phyloP scores from a whole-genome alignment of 495 filamentous ascomycete species.

The Penicillium paradoxum region DNA sequence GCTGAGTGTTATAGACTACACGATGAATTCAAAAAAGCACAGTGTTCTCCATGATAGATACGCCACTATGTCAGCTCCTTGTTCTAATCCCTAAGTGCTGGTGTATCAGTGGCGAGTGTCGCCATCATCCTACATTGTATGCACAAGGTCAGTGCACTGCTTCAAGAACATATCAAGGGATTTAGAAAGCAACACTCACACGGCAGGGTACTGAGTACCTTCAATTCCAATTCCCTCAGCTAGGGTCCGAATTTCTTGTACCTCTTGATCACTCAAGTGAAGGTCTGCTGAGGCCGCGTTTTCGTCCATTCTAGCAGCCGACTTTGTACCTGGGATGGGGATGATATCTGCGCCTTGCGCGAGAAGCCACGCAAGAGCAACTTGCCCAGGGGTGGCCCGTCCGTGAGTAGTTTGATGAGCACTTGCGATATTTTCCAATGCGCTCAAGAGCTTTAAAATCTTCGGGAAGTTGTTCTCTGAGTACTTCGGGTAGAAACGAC shows the following conservation, averaged over 20 bases:
- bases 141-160: too few relatives aligned
- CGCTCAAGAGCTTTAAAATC: conserved; percentile 40
- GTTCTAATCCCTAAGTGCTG: too few relatives aligned
- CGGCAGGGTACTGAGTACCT: conserved; percentile 8
- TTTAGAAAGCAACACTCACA: neutral
- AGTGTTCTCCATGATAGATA: too few relatives aligned
- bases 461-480: conserved; percentile 43
- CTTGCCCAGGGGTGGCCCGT: conserved; percentile 41
- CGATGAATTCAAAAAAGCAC: too few relatives aligned
- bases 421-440: conserved; percentile 38
- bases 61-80: too few relatives aligned
- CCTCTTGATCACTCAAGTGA: conserved; percentile 46
- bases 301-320: conserved; percentile 50
- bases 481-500: conserved; percentile 40
- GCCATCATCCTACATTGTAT: too few relatives aligned
- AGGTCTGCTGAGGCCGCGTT: conserved; percentile 47
- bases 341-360: conserved; percentile 51
- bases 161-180: too few relatives aligned
- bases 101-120: too few relatives aligned
- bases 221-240: neutral
- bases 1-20: too few relatives aligned
- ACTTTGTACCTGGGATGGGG: conserved; percentile 55
- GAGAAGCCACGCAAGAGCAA: conserved; percentile 50
- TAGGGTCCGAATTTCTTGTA: conserved; percentile 36
- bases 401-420: conserved; percentile 44